Percentiles rank a stretch among this genome's conserved stretches.
Evolutionary conservation across 805 yeast species (phyloP).

Genomic region (Barnettozyma siamensis): DNA sequence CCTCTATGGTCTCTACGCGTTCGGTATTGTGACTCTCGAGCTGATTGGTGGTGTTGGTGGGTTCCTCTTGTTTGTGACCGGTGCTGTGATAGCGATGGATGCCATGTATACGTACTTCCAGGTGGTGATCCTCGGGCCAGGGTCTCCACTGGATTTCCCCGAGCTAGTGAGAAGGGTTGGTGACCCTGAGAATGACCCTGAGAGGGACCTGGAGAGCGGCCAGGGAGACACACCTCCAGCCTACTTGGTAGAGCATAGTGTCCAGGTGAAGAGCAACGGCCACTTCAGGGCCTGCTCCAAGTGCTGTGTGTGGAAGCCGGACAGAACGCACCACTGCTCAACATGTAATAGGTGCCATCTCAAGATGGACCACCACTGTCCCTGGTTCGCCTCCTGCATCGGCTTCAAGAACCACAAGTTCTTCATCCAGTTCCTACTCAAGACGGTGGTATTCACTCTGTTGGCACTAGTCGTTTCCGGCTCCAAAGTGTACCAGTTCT

Average conservation of each 20-base stretch:
- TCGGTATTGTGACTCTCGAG: constrained; percentile 25
- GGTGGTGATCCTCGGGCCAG: constrained; percentile 52
- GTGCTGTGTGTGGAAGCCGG: constrained; percentile 77
- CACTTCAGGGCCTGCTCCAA: constrained; percentile 63
- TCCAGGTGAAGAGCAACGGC: constrained; percentile 50
- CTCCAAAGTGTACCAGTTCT: constrained; percentile 42
- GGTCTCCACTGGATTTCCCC: constrained; percentile 56
- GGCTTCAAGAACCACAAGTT: constrained; percentile 78
- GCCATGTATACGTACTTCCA: constrained; percentile 47
- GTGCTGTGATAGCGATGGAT: constrained; percentile 28
- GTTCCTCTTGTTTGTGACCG: constrained; percentile 20
- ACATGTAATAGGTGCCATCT: constrained; percentile 63
- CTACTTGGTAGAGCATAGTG: constrained; percentile 33
- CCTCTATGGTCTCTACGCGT: constrained; percentile 43
- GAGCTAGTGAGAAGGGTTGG: too few species aligned
- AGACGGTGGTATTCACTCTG: constrained; percentile 43
- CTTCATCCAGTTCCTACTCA: constrained; percentile 67
- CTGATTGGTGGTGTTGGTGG: constrained; percentile 16
- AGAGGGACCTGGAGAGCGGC: constrained; percentile 19
- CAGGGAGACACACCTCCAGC: constrained; percentile 38
- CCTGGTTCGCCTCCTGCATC: constrained; percentile 89
- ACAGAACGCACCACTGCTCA: constrained; percentile 81
- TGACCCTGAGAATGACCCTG: too few species aligned
- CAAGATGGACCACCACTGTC: constrained; percentile 92
- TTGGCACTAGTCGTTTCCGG: constrained; percentile 37